Evolutionary conservation across 108 stramenopile species (phyloP).

Genomic region (Parietichytrium sp.): DNA sequence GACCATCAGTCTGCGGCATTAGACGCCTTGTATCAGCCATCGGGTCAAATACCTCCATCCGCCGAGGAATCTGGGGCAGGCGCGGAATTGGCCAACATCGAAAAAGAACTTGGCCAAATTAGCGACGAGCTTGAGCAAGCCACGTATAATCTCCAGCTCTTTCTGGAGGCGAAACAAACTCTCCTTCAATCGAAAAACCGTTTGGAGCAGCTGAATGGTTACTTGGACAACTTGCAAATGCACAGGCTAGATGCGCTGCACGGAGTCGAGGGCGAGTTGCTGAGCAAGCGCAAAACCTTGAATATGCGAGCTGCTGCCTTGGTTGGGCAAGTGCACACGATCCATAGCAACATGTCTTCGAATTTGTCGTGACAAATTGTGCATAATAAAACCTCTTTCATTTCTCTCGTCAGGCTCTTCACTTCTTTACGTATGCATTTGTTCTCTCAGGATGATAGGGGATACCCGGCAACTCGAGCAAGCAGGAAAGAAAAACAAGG

Average conservation of each 20-base stretch:
- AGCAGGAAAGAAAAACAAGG: too few relatives aligned
- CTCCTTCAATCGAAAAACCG: neutral
- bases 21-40: too few relatives aligned
- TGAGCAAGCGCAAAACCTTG: neutral
- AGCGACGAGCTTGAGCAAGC: neutral
- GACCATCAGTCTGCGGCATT: too few relatives aligned
- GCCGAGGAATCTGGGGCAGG: neutral
- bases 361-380: too few relatives aligned
- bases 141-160: neutral
- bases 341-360: too few relatives aligned
- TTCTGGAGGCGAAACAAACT: neutral
- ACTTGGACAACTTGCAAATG: constrained; percentile 12
- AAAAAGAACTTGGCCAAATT: neutral
- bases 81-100: neutral
- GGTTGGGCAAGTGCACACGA: neutral
- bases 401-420: too few relatives aligned
- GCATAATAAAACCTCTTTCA: too few relatives aligned
- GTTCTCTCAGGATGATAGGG: too few relatives aligned
- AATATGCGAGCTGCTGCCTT: neutral
- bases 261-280: neutral
- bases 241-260: constrained; percentile 34
- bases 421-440: too few relatives aligned
- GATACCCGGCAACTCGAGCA: too few relatives aligned
- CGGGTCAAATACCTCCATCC: too few relatives aligned
- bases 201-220: constrained; percentile 24